phyloP scores from a whole-genome alignment of 768 basidiomycete species.

The Suillus discolor region DNA sequence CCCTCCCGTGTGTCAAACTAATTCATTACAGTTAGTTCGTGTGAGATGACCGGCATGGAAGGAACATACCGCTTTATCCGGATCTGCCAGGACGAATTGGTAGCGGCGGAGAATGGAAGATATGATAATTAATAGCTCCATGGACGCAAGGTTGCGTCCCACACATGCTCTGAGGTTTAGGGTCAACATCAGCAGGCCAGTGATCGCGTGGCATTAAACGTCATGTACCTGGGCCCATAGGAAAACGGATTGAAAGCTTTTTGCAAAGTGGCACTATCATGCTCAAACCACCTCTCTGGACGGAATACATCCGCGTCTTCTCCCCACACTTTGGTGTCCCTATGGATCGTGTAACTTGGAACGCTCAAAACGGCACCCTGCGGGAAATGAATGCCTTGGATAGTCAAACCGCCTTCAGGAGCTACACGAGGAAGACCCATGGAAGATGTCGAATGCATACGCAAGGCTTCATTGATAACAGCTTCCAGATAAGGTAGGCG shows the following conservation, averaged over 20 bases:
- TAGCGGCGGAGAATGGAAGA: conserved; percentile 80
- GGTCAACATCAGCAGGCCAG: conserved; percentile 5
- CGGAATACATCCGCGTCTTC: conserved; percentile 71
- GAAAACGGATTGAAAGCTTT: conserved; percentile 87
- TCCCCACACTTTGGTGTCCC: conserved; percentile 74
- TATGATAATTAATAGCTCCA: conserved; percentile 81
- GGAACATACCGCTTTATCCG: conserved; percentile 54
- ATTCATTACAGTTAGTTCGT: conserved; percentile 11
- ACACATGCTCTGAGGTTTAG: conserved; percentile 66
- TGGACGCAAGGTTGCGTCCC: conserved; percentile 76
- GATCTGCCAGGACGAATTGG: conserved; percentile 67
- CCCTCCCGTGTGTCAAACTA: conserved; percentile 81
- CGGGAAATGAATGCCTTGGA: conserved; percentile 59
- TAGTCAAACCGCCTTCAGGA: conserved; percentile 70
- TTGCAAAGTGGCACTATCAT: conserved; percentile 59
- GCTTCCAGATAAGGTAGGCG: conserved; percentile 80
- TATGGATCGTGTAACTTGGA: conserved; percentile 83
- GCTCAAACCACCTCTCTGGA: conserved; percentile 87
- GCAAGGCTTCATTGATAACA: conserved; percentile 84
- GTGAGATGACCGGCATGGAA: conserved; percentile 12
- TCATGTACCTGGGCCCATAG: conserved; percentile 67
- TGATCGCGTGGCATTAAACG: not conserved
- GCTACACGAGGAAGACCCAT: conserved; percentile 83
- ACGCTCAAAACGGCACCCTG: conserved; percentile 77
- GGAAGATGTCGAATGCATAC: conserved; percentile 82